These are phyloP conservation scores for Daphne laureola DNA, from an alignment of 441 rosid species.

Conservation along the genomic window DNA sequence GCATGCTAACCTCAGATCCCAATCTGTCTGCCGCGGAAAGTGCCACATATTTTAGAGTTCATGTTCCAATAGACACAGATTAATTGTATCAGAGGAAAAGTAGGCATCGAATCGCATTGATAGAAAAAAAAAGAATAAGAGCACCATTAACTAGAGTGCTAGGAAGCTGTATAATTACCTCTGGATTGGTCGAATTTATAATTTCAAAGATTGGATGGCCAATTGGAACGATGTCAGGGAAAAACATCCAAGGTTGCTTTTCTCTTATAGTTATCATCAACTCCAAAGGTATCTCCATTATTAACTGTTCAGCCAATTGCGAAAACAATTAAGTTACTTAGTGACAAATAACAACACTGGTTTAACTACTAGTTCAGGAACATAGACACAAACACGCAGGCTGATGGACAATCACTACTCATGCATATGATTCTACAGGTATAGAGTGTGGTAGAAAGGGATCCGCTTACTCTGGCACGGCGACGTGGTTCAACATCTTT, in stretches of 20 bases:
- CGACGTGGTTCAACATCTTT: constrained; percentile 77
- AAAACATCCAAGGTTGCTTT: constrained; percentile 94
- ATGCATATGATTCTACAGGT: not conserved
- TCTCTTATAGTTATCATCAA: constrained; percentile 79
- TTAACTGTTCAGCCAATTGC: constrained; percentile 38
- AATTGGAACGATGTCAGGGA: constrained; percentile 76
- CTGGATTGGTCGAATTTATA: constrained; percentile 78
- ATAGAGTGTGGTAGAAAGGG: not conserved
- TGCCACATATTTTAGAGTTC: not conserved
- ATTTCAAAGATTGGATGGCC: constrained; percentile 95
- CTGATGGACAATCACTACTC: not conserved
- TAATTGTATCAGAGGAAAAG: too few species aligned
- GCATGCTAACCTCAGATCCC: constrained; percentile 95
- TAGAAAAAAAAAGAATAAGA: not conserved
- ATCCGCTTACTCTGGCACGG: constrained; percentile 73
- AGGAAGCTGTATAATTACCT: constrained; percentile 36
- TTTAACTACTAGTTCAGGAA: not conserved
- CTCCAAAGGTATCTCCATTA: constrained; percentile 92
- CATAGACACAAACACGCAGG: not conserved
- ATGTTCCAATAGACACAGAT: constrained; percentile 7
- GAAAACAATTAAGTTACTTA: constrained; percentile 5
- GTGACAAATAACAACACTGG: not conserved
- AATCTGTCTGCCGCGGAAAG: constrained; percentile 59
- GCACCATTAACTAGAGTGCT: not conserved
- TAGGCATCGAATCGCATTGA: not conserved